Evolutionary conservation across 371 early-diverging fungal species (phyloP).

Genomic region (Hamiltosporidium magnivora): DNA sequence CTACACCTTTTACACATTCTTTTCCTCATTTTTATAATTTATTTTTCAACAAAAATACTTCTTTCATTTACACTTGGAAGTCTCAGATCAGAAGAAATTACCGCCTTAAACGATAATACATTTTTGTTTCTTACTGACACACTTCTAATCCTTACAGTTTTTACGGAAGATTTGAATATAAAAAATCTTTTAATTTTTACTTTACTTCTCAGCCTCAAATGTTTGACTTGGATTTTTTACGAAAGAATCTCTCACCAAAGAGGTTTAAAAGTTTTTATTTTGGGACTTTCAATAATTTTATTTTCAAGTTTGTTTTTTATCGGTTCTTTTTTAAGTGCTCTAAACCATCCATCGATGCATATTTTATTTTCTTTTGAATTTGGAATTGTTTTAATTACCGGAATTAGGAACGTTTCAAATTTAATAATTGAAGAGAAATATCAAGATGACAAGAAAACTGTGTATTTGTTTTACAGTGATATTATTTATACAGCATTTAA

Average conservation of each 20-base stretch:
- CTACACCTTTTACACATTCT: conserved; percentile 43
- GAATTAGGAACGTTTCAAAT: conserved; percentile 23
- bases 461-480: conserved; percentile 30
- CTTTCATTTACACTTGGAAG: conserved; percentile 15
- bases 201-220: conserved; percentile 34
- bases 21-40: conserved; percentile 34
- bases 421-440: background rate
- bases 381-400: conserved; percentile 16
- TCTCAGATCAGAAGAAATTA: conserved; percentile 33
- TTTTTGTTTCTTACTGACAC: conserved; percentile 39
- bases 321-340: background rate
- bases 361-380: conserved; percentile 52
- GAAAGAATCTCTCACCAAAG: conserved; percentile 25
- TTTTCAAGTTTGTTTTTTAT: conserved; percentile 8
- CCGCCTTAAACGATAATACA: conserved; percentile 39
- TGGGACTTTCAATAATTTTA: background rate
- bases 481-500: conserved; percentile 11
- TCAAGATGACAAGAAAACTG: background rate
- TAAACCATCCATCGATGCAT: conserved; percentile 4
- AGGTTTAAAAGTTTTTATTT: background rate
- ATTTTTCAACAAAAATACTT: conserved; percentile 10
- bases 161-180: conserved; percentile 40
- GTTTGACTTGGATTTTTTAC: conserved; percentile 35
- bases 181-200: conserved; percentile 35
- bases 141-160: conserved; percentile 40